These are phyloP conservation scores for Ramaria sp. DNA, from an alignment of 768 basidiomycete species.

Conservation along the genomic window DNA sequence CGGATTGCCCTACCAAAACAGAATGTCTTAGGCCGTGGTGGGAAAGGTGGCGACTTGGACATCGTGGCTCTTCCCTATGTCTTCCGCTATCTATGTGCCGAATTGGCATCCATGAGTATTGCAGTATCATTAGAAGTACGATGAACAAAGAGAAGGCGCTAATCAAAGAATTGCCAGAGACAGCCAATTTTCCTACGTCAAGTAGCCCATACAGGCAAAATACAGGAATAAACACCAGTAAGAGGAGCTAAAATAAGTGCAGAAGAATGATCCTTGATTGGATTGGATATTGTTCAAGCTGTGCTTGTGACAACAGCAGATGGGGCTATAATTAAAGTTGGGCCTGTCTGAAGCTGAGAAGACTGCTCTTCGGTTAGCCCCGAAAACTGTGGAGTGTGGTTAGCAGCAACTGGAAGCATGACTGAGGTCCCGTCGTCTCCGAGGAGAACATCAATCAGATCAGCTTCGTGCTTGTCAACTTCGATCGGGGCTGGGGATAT, in stretches of 20 bases:
- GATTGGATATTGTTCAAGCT: not conserved
- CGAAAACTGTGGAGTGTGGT: not conserved
- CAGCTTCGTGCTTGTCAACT: not conserved
- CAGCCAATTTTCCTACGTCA: not conserved
- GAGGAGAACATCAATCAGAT: constrained; percentile 9
- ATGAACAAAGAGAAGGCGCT: constrained; percentile 17
- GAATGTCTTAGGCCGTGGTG: constrained; percentile 45
- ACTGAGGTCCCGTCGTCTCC: constrained; percentile 10
- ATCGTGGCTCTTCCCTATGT: constrained; percentile 94
- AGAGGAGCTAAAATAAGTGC: not conserved
- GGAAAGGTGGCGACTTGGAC: constrained; percentile 78
- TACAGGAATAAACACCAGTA: not conserved
- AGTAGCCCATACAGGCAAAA: not conserved
- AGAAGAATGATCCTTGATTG: not conserved
- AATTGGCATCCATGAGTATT: constrained; percentile 98
- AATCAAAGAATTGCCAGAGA: not conserved
- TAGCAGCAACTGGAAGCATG: not conserved
- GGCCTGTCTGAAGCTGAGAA: not conserved
- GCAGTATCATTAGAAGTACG: constrained; percentile 73
- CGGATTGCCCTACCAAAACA: constrained; percentile 55
- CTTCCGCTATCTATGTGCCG: constrained; percentile 88
- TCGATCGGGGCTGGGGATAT: not conserved
- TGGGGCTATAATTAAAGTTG: not conserved
- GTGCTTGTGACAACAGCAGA: not conserved
- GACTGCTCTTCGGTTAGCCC: not conserved